phyloP scores from a whole-genome alignment of 2,329 filamentous ascomycete species.

The Alternaria atra region DNA sequence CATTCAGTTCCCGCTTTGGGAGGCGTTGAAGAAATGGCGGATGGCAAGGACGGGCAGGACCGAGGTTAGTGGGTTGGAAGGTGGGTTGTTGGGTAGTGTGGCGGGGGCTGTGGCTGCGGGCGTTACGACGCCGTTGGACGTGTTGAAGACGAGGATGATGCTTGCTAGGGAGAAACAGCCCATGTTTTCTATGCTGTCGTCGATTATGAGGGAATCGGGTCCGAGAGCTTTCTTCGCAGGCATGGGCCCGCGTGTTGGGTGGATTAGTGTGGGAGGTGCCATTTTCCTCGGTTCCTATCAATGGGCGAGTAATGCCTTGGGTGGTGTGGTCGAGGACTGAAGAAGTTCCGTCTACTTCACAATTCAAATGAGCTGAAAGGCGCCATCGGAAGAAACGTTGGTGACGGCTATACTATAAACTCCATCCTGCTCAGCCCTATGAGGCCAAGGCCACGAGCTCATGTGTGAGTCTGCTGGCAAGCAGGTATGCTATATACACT shows the following conservation, averaged over 20 bases:
- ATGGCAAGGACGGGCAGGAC: slow-evolving; percentile 56
- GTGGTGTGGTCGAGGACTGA: slow-evolving; percentile 49
- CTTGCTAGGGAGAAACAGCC: slow-evolving; percentile 74
- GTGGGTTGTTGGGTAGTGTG: slow-evolving; percentile 82
- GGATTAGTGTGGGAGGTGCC: slow-evolving; percentile 94
- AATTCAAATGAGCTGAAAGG: background rate
- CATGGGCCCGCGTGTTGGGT: slow-evolving; percentile 83
- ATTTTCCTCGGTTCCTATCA: slow-evolving; percentile 96
- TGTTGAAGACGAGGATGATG: slow-evolving; percentile 98
- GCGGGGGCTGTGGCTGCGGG: slow-evolving; percentile 87
- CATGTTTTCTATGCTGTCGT: slow-evolving; percentile 66
- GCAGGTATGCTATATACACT: slow-evolving; percentile 3
- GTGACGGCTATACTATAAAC: slow-evolving; percentile 5
- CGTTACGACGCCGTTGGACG: slow-evolving; percentile 90
- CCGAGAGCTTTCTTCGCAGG: slow-evolving; percentile 76
- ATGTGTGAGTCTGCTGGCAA: background rate
- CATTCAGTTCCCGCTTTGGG: slow-evolving; percentile 97
- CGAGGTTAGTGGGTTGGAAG: slow-evolving; percentile 75
- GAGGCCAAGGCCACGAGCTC: slow-evolving; percentile 4
- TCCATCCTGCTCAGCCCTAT: background rate
- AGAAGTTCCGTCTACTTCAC: background rate
- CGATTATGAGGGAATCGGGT: slow-evolving; percentile 72
- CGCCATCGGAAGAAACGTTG: background rate
- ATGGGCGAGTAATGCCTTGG: slow-evolving; percentile 80
- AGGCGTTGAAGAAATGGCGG: slow-evolving; percentile 82